Conservation (phyloP, 305 asterid genomes). For the Striga hermonthica region DNA sequence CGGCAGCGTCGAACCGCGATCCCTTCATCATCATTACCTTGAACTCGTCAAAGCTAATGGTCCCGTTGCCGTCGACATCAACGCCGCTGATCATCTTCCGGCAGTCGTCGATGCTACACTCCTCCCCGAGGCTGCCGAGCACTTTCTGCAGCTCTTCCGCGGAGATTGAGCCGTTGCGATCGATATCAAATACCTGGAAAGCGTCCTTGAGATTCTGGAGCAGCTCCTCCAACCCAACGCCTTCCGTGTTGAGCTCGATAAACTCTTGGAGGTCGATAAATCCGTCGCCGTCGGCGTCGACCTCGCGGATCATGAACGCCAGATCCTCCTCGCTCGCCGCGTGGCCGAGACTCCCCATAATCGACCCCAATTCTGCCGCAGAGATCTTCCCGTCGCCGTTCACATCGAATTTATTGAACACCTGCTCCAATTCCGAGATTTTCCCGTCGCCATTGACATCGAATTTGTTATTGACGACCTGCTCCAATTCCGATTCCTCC, state of each 20-base stretch:
- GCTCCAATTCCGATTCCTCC: no score
- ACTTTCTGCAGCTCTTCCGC: conserved; percentile 80
- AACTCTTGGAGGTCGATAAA: conserved; percentile 76
- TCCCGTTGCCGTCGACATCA: conserved; percentile 74
- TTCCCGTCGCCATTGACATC: conserved; percentile 37
- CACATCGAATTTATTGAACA: conserved; percentile 80
- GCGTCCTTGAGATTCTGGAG: conserved; percentile 62
- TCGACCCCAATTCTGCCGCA: conserved; percentile 58
- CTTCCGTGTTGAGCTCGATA: conserved; percentile 66
- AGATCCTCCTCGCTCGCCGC: conserved; percentile 55
- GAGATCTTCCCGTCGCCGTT: conserved; percentile 88
- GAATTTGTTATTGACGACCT: not conserved
- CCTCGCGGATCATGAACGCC: conserved; percentile 59
- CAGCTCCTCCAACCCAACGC: conserved; percentile 52
- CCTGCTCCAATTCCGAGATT: conserved; percentile 49
- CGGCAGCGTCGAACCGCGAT: conserved; percentile 35
- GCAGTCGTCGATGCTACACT: conserved; percentile 75
- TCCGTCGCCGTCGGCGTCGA: conserved; percentile 86
- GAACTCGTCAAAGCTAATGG: conserved; percentile 78
- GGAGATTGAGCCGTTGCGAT: conserved; percentile 63
- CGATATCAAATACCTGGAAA: conserved; percentile 71
- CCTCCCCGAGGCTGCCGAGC: conserved; percentile 69
- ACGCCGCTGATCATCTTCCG: conserved; percentile 79
- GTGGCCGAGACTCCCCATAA: conserved; percentile 68
- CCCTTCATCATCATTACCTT: conserved; percentile 88